Evolutionary conservation across 768 basidiomycete genomes (phyloP), one percentile per base, ranked within the genome.

Genomic region (Lanmaoa pseudosensibilis): DNA sequence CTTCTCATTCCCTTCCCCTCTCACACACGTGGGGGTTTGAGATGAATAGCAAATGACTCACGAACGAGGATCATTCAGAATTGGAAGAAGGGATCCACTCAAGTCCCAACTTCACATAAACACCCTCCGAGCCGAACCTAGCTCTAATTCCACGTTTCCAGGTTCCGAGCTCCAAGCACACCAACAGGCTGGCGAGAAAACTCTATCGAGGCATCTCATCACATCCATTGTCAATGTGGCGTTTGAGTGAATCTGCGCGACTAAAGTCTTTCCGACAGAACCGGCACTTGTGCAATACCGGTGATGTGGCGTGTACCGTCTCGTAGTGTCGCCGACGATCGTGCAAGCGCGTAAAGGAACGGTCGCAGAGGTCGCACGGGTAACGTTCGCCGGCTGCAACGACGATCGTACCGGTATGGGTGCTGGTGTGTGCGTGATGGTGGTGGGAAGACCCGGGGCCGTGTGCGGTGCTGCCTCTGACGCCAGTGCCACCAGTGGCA

Each of bases 311-410:
- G 64, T 91, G 89, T 63, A 89, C 86, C 16, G 86, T 88, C 71
- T 90, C 88, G 62, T 83, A 82, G 73, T 92, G 90, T 59, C 90
- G 82, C 73, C 91, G 89, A 61, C 87, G 82, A 73, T 92, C 90
- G 71, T 91, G 88, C 55, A 86, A 80, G 59, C 90, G 83, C 34
- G 88, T 89, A 70, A 92, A 92, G 25, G 88, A 86, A 72, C 87
- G 87, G 50, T 85, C 84, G 69, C 90, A 92, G 61, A 82, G 80
- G 55, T 87, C 83, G 74, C 90, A 92, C 54, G 80, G 77, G 74
- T 80, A 88, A 38, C 87, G 83, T 66, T 90, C 88, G 47, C 79
- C 80, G 8, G 71, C 55, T 6, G 69, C 54, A 8, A 36, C 60
- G 11, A 50, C 46, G 12, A 64, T 53, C 25, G 61, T 65, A 37